These are phyloP conservation scores for Phytophthora ramorum DNA, from an alignment of 352 stramenopile genomes.

Conservation along the genomic window DNA sequence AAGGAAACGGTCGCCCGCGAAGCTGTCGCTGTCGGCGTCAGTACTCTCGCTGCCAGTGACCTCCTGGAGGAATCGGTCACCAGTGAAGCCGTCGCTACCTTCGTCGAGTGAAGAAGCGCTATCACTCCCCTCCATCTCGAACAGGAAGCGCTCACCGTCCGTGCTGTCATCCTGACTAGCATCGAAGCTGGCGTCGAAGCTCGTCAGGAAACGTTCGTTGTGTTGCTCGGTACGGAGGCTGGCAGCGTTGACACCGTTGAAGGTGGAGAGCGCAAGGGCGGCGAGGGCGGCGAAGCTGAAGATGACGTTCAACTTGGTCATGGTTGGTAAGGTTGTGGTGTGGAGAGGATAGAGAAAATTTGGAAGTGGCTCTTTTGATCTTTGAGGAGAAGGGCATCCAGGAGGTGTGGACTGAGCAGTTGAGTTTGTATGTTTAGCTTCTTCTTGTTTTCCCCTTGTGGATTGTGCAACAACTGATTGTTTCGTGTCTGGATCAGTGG, in stretches of 20 bases:
- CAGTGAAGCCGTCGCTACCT: constrained; percentile 1
- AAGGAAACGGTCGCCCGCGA: not conserved
- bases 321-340: constrained; percentile 6
- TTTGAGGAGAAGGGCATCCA: too few relatives aligned
- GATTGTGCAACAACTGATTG: too few relatives aligned
- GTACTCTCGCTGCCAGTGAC: constrained; percentile 1
- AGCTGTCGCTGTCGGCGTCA: not conserved
- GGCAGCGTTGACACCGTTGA: constrained; percentile 17
- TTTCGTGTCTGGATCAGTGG: too few relatives aligned
- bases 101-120: not conserved
- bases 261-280: constrained; percentile 12
- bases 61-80: not conserved
- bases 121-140: constrained; percentile 10
- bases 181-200: constrained; percentile 16
- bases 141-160: constrained; percentile 12
- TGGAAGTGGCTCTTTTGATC: too few relatives aligned
- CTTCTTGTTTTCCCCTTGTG: too few relatives aligned
- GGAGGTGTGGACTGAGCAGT: too few relatives aligned
- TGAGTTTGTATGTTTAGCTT: too few relatives aligned
- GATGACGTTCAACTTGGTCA: constrained; percentile 35
- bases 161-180: constrained; percentile 5
- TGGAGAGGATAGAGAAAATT: too few relatives aligned
- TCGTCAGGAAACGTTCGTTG: constrained; percentile 9
- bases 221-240: constrained; percentile 15
- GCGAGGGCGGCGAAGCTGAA: constrained; percentile 22